Base-by-base conservation (phyloP, 129 eudicot genomes). In the Helichrysum umbraculigerum region DNA sequence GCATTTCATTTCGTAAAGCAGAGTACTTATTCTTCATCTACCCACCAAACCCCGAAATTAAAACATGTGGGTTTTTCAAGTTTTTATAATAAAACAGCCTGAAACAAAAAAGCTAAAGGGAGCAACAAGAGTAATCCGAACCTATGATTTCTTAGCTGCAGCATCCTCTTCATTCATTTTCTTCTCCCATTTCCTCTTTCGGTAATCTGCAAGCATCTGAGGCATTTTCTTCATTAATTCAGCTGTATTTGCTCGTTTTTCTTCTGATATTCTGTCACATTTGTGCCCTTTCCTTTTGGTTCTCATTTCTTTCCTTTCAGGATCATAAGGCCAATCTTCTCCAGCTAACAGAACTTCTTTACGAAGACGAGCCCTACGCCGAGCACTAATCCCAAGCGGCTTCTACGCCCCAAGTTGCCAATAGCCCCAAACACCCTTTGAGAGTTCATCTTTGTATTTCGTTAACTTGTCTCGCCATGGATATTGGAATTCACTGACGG, bases 101-200 rank as follows among this genome's bases (percentile, higher is more conserved):
- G 25, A 66, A 52, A 74, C 17, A 1, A 47, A 25, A 51, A 3
- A 6, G 28, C 21, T 5, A 65, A 32, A 28, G 20, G 12, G 7
- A 50, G 12, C 4, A 4, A 17, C 19, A 47, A 56, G 7, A 71
- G 58, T 60, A 35, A 50, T 16, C 69, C 3, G 1, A 58, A 72
- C 81, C 77, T 82, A 89, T 10, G 84, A 70, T 56, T 89, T 90
- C 72, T 86, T 88, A 66, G 97, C 89, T 54, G 86, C 89, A 28
- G 88, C 91, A 42, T 93, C 97, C 78, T 93, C 98, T 78, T 84
- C 92, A 42, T 88, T 88, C 98, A 93, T 90, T 89, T 93, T 93
- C 87, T 80, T 85, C 88, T 90, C 96, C 98, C 98, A 93, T 71
- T 77, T 93, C 69, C 88, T 88, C 89, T 87, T 93, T 85, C 84